Base-by-base conservation (phyloP, 805 yeast species). In the Candida insectalens region DNA sequence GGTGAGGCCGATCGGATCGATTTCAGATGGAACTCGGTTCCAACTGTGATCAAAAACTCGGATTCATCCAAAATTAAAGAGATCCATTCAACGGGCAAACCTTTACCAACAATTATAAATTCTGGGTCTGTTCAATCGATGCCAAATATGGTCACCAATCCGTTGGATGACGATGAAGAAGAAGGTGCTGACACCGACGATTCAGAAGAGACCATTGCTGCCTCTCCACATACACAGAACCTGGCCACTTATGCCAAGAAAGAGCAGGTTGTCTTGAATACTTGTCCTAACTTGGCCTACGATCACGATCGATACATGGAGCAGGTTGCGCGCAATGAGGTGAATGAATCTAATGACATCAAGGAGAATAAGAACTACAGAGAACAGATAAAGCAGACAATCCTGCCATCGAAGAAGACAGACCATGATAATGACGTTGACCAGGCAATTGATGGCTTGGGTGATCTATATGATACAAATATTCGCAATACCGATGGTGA, bases 101-200 rank as follows among this genome's bases (percentile, higher is more conserved):
- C 67, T 3, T 40, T 63, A 20, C 68, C 68, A 3, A 36, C 44
- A 3, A 57, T 64, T 7, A 47, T 43, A 5, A 59, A 55, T 6
- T 63, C 68, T 15, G 40, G 41, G 3, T 52, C 59, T 12, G 39
- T 55, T 18, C 44, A 45, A 33, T 53, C 59, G 10, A 46, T 57
- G 47, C 60, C 61, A 36, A 57, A 45, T 51, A 46, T 46, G 43
- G 35, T 9, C 33, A 17, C 20, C n/a, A 20, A 19, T 7, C 55
- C 40, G 41, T 23, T 37, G 9, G 32, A 37, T 6, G 29, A 34
- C 25, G 32, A 39, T 18, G 37, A 39, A 20, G 14, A 18, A 17
- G 51, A 41, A 47, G 36, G 27, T 4, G 32, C 34, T 6, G 31
- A n/a, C 5, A 43, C 49, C 19, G 57, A 52, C 30, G 61, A 58